Base-by-base conservation (phyloP, 257 asterid genomes). In the Perilla frutescens region DNA sequence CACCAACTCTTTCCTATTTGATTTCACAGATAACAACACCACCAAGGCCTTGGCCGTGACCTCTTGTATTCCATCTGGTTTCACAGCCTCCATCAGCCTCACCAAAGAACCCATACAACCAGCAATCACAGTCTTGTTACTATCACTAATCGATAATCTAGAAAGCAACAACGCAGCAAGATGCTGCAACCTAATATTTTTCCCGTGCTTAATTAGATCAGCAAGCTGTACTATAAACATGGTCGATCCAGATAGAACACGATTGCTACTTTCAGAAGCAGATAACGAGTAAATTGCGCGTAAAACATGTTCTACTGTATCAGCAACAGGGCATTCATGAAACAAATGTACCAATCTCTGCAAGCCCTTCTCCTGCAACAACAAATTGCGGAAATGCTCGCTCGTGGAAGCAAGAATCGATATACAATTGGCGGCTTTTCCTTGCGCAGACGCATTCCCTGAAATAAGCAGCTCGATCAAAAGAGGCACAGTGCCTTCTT, bases 1-100 rank as follows among this genome's bases (percentile, higher is more conserved):
- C 61, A 86, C 96, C 62, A 95, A 77, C 37, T 88, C 94, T 50
- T 95, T 95, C 81, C 96, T 80, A 84, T 89, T 95, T 0, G 90
- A 86, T 71, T 74, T 90, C 73, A 89, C 89, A 2, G 88, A 78
- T 80, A 92, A 78, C 77, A 95, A 48, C 0, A 92, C 80, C 14
- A 87, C 71, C 68, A 95, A 82, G 3, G 98, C 98, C 71, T 90
- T 92, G 5, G 97, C 80, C 9, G 84, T 96, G 14, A 90, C 90
- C 70, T 92, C 99, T 75, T 90, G 98, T 54, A 95, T 60, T 29
- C 96, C 98, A 48, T 92, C 92, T 3, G 99, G 99, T 84, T 95
- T 95, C 34, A 86, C 84, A 10, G 85, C 87, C 75, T 95, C 98
- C 98, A 95, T 90, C 63, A 95, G 73, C 87, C 88, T 90, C 83